Base-by-base conservation (phyloP, 371 early-diverging fungal species). In the Mucor plumbeus region DNA sequence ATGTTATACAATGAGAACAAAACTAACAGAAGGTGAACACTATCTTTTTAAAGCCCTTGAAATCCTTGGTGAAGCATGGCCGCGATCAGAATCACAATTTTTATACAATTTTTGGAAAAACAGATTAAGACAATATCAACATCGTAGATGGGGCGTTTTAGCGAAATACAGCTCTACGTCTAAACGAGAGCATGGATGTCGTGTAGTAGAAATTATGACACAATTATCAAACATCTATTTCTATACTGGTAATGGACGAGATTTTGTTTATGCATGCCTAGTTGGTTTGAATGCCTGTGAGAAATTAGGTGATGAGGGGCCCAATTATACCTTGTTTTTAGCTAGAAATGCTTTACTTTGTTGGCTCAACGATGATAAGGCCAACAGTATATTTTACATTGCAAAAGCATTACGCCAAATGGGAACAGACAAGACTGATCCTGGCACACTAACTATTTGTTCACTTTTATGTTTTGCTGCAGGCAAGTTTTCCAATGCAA, bases 161-260 rank as follows among this genome's bases (percentile, higher is more conserved):
- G 31, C 48, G 9, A 39, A 44, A 13, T 62, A 55, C 21, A 59
- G 8, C 10, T 14, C 61, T 15, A 61, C 65, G 5, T 69, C 75
- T 54, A 70, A 65, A 38, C 3, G 57, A 6, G 80, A 81, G 34
- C 68, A 74, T 19, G 67, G 72, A 0, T 57, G 59, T 15, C 78
- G 85, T 11, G 63, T 84, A 3, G 72, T 80, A 7, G 80, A 83
- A 5, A 85, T 85, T 14, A 79, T 88, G 73, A 74, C 71, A 6
- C 82, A 83, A 33, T 66, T 88, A 0, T 84, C 82, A 38, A 84
- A 83, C 59, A 83, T 86, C 11, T 86, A 83, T 54, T 85, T 82
- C 61, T 84, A 83, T 68, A 59, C 79, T 34, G 78, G 81, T 55
- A 61, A 79, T 44, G 63, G 83, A 39, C 59, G 81, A 55, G 67